These are phyloP conservation scores for Verticillium longisporum DNA, from an alignment of 2,329 filamentous ascomycete species.

Conservation along the genomic window DNA sequence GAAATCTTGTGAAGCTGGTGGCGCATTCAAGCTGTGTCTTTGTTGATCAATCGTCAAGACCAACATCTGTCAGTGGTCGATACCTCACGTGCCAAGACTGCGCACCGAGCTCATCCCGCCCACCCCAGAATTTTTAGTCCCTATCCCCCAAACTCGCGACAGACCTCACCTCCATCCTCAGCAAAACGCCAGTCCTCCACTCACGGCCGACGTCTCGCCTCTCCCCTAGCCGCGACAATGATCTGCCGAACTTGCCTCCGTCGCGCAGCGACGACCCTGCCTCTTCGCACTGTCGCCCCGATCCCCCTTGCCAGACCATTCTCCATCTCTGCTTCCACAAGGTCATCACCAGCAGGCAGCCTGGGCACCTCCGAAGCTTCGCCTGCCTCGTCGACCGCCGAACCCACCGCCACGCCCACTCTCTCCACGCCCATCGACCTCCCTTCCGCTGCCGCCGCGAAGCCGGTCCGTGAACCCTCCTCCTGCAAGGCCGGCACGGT, in stretches of 20 bases:
- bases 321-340: constrained; percentile 25
- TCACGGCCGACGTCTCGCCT: neutral
- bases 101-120: constrained; percentile 6
- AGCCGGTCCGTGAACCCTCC: constrained; percentile 24
- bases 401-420: constrained; percentile 18
- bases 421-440: constrained; percentile 27
- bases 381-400: constrained; percentile 25
- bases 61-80: neutral
- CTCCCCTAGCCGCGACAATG: constrained; percentile 18
- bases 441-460: constrained; percentile 18
- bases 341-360: constrained; percentile 5
- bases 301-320: constrained; percentile 25
- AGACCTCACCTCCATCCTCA: neutral
- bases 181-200: neutral
- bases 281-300: constrained; percentile 13
- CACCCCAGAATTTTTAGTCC: constrained; percentile 13
- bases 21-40: too few species aligned
- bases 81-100: neutral
- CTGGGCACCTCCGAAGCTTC: constrained; percentile 6
- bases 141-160: constrained; percentile 3
- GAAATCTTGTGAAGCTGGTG: too few species aligned
- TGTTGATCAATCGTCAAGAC: neutral
- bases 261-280: constrained; percentile 27
- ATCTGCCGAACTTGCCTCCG: constrained; percentile 43
- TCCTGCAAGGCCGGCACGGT: constrained; percentile 61